Conservation (phyloP, 2,329 filamentous ascomycete genomes). For the Neocucurbitaria cava region DNA sequence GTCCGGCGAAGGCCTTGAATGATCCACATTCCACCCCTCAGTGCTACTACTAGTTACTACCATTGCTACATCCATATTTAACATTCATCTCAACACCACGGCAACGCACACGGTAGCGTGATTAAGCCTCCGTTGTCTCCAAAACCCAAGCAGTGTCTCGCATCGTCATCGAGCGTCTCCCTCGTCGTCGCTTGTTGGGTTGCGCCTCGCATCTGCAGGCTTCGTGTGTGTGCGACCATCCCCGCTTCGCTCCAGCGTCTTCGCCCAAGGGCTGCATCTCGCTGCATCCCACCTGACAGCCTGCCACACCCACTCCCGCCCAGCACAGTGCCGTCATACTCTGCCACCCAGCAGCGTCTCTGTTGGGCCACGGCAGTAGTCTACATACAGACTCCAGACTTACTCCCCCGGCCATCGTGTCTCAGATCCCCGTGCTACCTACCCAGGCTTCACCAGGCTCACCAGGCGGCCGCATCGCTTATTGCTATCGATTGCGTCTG, state of each 20-base stretch:
- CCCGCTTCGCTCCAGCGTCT: constrained; percentile 7
- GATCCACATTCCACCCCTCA: constrained; percentile 2
- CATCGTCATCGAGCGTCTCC: constrained; percentile 1
- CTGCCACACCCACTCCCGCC: constrained; percentile 4
- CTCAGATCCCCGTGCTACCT: constrained; percentile 11
- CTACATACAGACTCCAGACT: too few species aligned
- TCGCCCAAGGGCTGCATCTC: constrained; percentile 1
- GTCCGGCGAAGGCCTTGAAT: constrained; percentile 38
- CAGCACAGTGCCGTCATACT: constrained; percentile 4
- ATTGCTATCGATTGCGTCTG: constrained; percentile 21
- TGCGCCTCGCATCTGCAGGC: constrained; percentile 7
- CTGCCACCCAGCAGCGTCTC: constrained; percentile 9
- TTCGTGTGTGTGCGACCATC: constrained; percentile 11
- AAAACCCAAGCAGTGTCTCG: constrained; percentile 6
- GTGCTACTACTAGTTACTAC: constrained; percentile 7
- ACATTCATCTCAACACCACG: constrained; percentile 3
- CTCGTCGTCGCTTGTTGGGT: not conserved
- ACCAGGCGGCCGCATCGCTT: not conserved
- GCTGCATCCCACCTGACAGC: constrained; percentile 7
- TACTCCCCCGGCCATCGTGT: not conserved
- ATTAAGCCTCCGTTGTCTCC: not conserved
- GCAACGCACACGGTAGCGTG: constrained; percentile 5
- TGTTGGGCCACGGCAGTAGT: constrained; percentile 11
- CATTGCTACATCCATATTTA: constrained; percentile 3
- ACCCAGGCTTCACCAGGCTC: not conserved